Evolutionary conservation across 352 stramenopile genomes (phyloP), one percentile per base, ranked within the genome.

Genomic region (Phytophthora pistaciae): DNA sequence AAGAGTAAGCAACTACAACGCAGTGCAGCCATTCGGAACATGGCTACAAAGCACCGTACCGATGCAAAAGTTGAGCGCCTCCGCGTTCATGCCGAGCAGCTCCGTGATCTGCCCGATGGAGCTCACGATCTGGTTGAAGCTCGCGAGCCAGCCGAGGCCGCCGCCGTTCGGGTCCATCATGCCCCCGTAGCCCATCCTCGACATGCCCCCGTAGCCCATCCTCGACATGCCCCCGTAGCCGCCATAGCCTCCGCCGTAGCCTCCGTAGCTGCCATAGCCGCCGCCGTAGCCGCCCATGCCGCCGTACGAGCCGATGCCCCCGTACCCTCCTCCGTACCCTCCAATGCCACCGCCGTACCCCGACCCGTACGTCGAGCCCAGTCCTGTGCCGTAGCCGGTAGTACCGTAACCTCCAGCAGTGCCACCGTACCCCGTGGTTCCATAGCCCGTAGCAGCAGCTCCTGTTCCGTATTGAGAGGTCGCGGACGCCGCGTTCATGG

Each of bases 31-130:
- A 33, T 33, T 10, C 7, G 6, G 29, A 2, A 44, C 9, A 10
- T n/a, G 3, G 38, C 10, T 9, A 10, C 20, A 13, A 20, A 31
- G 11, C 23, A 14, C 31, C 78, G 31, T 33, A 83, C 82, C 83
- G 46, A 93, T 82, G 65, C 85, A 93, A 76, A 91, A 93, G 61
- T 93, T 85, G 31, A 93, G 71, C 29, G 85, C 78, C 55, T 93
- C 85, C 3, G 85, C 85, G 69, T 93, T 93, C 85, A 93, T 93
- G 8, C 85, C 85, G 5, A 93, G 78, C 61, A 92, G 72, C 79
- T 93, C 80, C 55, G 85, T 91, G 68, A 93, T 90, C 66, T 93
- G 85, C 29, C 85, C 84, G 44, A 93, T 83, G 18, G 83, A 89
- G 64, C 84, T 83, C 38, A 91, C 82, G 21, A 87, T 91, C 58